Percentiles rank a stretch among this genome's conserved stretches.
Conservation (phyloP, 2,329 filamentous ascomycete species). For the Colletotrichum sp. region DNA sequence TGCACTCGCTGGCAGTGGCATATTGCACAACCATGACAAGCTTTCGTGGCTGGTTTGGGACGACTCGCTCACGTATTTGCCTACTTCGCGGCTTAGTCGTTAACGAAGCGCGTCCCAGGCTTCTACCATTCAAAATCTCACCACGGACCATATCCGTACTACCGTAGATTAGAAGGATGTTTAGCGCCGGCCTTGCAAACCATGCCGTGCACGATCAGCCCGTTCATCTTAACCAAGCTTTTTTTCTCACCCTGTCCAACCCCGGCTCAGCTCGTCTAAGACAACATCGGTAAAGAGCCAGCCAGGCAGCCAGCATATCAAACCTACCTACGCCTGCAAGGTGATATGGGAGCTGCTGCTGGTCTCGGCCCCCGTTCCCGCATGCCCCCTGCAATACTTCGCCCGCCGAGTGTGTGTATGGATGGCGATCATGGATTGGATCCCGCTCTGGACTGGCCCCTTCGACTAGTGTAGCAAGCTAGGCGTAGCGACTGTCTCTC, state of each 20-base stretch:
- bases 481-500: not conserved
- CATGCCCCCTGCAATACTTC: not conserved
- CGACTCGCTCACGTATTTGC: not conserved
- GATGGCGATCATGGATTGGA: not conserved
- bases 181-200: not conserved
- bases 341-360: not conserved
- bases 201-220: not conserved
- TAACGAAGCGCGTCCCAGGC: not conserved
- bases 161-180: not conserved
- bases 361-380: not conserved
- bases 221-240: not conserved
- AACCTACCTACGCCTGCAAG: not conserved
- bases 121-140: not conserved
- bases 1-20: not conserved
- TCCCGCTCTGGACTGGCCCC: not conserved
- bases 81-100: not conserved
- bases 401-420: not conserved
- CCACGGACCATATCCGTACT: not conserved
- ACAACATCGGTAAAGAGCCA: not conserved
- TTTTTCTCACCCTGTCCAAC: not conserved
- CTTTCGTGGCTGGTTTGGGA: conserved; percentile 10
- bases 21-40: not conserved
- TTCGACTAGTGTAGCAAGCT: not conserved
- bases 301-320: not conserved
- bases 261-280: not conserved